phyloP scores from a whole-genome alignment of 176 grass and related monocot species.

The Olyra latifolia region DNA sequence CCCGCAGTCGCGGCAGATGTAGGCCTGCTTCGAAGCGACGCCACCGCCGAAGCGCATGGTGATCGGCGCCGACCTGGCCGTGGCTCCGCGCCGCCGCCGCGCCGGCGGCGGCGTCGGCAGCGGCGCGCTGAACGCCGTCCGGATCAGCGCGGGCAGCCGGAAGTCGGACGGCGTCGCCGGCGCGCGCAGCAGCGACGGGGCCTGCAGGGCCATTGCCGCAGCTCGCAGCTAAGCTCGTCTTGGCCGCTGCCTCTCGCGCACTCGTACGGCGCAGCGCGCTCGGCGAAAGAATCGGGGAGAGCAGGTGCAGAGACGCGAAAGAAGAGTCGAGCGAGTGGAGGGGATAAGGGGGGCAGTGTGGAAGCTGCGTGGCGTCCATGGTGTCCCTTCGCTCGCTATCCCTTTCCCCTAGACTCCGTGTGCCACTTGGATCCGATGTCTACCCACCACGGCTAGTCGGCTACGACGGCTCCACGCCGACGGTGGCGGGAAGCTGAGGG shows the following conservation, averaged over 20 bases:
- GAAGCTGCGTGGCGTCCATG: conserved; percentile 62
- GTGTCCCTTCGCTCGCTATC: conserved; percentile 66
- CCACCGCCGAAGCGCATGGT: conserved; percentile 51
- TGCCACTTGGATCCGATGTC: conserved; percentile 9
- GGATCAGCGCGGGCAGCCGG: conserved; percentile 36
- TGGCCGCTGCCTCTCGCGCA: no score
- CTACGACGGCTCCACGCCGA: no score
- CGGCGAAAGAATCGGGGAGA: neutral
- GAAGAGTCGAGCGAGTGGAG: neutral
- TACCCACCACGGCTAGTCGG: no score
- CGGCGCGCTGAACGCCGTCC: conserved; percentile 46
- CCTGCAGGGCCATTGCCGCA: conserved; percentile 60
- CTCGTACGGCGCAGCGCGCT: neutral
- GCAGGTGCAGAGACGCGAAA: neutral
- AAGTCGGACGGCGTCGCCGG: conserved; percentile 8
- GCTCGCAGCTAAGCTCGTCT: neutral
- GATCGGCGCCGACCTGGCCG: conserved; percentile 43
- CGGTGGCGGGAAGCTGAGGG: no score
- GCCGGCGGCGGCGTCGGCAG: conserved; percentile 36
- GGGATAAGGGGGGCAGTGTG: conserved; percentile 41
- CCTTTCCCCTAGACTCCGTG: conserved; percentile 24
- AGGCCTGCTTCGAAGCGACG: conserved; percentile 70
- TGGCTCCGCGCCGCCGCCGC: conserved; percentile 17
- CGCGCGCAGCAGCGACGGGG: conserved; percentile 39
- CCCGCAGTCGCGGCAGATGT: conserved; percentile 98